Evolutionary conservation across 139 green algal genomes (phyloP).

Genomic region (Coelastrella sp.): DNA sequence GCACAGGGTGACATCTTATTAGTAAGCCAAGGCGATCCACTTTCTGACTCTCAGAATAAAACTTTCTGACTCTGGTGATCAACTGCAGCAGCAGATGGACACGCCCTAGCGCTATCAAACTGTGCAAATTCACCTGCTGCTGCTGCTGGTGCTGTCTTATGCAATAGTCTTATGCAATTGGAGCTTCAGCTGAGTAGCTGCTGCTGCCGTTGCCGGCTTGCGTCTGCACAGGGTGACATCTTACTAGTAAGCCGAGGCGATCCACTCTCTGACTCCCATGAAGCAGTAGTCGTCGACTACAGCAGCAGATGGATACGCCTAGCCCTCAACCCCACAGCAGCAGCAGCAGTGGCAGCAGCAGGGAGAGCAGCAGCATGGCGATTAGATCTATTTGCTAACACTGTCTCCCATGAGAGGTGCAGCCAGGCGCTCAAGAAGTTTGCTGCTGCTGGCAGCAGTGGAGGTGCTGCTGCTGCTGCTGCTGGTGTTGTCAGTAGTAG

Average conservation of each 20-base stretch:
- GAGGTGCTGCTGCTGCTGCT: not conserved
- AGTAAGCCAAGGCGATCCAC: slow-evolving; percentile 43
- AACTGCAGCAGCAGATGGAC: slow-evolving; percentile 63
- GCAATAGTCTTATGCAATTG: no score
- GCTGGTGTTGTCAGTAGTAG: not conserved
- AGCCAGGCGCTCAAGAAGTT: slow-evolving; percentile 52
- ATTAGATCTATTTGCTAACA: slow-evolving; percentile 64
- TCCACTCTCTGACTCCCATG: slow-evolving; percentile 41
- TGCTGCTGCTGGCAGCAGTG: slow-evolving; percentile 5
- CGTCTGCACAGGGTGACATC: slow-evolving; percentile 55
- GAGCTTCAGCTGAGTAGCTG: no score
- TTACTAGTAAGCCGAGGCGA: slow-evolving; percentile 52
- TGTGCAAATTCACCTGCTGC: no score
- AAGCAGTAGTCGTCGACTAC: slow-evolving; percentile 68
- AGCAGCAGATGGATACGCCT: slow-evolving; percentile 64
- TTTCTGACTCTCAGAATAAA: slow-evolving; percentile 48
- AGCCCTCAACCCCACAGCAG: slow-evolving; percentile 49
- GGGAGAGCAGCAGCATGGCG: slow-evolving; percentile 53
- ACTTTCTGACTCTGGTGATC: slow-evolving; percentile 51
- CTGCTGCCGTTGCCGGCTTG: no score
- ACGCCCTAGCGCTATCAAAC: no score
- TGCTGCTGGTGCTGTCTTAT: no score
- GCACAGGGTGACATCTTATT: slow-evolving; percentile 62
- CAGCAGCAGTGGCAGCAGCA: slow-evolving; percentile 37
- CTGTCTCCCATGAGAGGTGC: slow-evolving; percentile 58